Percentiles rank a stretch among this genome's conserved stretches.
phyloP scores from a whole-genome alignment of 371 early-diverging fungal genomes.

The Rhizopus stolonifer region DNA sequence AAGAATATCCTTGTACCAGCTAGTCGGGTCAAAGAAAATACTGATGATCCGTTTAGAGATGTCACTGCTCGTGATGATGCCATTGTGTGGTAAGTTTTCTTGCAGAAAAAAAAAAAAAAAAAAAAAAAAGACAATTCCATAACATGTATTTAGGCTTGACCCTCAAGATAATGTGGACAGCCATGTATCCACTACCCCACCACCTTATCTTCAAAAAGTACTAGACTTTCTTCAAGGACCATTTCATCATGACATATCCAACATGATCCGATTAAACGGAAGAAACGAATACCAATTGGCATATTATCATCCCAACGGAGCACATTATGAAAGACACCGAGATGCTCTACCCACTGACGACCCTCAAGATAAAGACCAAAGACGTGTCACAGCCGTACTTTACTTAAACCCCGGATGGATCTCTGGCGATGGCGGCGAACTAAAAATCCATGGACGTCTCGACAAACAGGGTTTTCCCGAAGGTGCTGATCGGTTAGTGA shows the following conservation, averaged over 20 bases:
- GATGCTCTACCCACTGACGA: constrained; percentile 66
- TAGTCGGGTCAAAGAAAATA: not conserved
- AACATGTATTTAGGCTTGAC: constrained; percentile 33
- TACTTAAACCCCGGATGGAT: constrained; percentile 59
- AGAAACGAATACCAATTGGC: constrained; percentile 62
- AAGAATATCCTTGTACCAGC: constrained; percentile 34
- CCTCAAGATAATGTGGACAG: constrained; percentile 9
- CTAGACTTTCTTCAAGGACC: constrained; percentile 34
- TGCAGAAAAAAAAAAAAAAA: not conserved
- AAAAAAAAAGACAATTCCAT: too few species aligned
- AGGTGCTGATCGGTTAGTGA: constrained; percentile 45
- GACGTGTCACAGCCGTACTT: constrained; percentile 62
- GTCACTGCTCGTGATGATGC: constrained; percentile 60
- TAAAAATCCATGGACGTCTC: constrained; percentile 50
- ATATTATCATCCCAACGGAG: constrained; percentile 60
- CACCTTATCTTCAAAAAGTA: constrained; percentile 32
- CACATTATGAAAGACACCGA: constrained; percentile 61
- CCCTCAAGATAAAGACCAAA: constrained; percentile 51
- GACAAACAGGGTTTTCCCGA: constrained; percentile 37
- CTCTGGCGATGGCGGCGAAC: constrained; percentile 56
- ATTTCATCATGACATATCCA: constrained; percentile 50
- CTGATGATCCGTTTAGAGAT: constrained; percentile 61
- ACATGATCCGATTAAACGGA: constrained; percentile 51
- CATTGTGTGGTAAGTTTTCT: constrained; percentile 48
- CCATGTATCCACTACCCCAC: not conserved